Percentiles rank a stretch among this genome's conserved stretches.
Conservation (phyloP, 306 rosid species). For the Cercis canadensis region DNA sequence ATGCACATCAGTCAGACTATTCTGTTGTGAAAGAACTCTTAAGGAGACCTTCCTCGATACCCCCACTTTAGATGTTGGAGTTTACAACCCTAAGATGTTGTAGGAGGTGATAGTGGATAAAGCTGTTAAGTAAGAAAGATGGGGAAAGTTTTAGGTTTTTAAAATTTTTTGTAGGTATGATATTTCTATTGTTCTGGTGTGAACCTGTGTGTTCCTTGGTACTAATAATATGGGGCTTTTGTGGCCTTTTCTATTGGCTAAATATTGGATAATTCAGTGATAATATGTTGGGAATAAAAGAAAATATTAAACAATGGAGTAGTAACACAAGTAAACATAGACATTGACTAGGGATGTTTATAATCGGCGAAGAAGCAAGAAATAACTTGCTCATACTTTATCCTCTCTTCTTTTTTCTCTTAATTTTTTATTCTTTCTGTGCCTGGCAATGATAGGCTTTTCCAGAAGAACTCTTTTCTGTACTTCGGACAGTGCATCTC, state of each 20-base stretch:
- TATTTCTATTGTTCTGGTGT: conserved; percentile 3
- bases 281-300: conserved; percentile 17
- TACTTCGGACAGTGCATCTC: conserved; percentile 90
- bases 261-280: neutral
- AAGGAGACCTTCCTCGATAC: neutral
- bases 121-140: neutral
- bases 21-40: neutral
- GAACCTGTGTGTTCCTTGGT: neutral
- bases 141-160: neutral
- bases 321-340: neutral
- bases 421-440: conserved; percentile 21
- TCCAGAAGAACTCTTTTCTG: conserved; percentile 95
- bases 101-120: neutral
- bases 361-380: conserved; percentile 16
- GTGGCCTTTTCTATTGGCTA: neutral
- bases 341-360: conserved; percentile 14
- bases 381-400: conserved; percentile 26
- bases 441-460: conserved; percentile 61
- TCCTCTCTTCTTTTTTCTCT: conserved; percentile 22
- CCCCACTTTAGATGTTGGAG: neutral
- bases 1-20: neutral
- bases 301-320: neutral
- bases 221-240: neutral
- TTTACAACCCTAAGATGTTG: neutral
- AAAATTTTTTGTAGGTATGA: neutral